phyloP scores from a whole-genome alignment of 495 filamentous ascomycete species.

The Xylaria venustula region DNA sequence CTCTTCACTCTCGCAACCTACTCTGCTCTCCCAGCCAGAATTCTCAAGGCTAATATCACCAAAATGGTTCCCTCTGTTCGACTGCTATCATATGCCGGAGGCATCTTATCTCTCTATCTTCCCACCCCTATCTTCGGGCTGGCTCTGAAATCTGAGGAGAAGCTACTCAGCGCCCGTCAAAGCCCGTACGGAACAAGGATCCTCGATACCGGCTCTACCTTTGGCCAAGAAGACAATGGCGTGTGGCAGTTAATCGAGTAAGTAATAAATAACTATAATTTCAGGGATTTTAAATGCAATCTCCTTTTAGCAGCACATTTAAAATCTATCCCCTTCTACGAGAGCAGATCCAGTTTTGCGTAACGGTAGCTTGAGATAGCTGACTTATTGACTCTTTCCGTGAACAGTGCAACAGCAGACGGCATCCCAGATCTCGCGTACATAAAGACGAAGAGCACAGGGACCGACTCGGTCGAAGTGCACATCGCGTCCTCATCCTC shows the following conservation, averaged over 20 bases:
- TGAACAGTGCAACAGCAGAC: background rate
- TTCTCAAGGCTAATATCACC: background rate
- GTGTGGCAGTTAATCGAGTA: conserved; percentile 12
- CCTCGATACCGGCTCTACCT: conserved; percentile 1
- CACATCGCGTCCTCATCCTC: conserved; percentile 4
- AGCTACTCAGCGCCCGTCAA: background rate
- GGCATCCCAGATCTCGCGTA: conserved; percentile 1
- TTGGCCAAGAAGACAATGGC: conserved; percentile 4
- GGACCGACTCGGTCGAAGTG: conserved; percentile 9
- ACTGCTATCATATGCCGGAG: background rate
- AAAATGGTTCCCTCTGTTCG: background rate
- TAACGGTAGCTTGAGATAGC: too few relatives aligned
- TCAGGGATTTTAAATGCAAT: too few relatives aligned
- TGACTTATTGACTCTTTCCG: background rate
- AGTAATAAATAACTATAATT: background rate
- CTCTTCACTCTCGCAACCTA: background rate
- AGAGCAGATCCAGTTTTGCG: too few relatives aligned
- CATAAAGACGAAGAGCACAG: background rate
- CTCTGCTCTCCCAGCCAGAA: background rate
- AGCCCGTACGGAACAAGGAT: background rate
- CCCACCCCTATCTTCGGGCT: background rate
- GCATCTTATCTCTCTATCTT: conserved; percentile 2
- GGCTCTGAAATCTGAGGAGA: background rate
- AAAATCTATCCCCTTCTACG: too few relatives aligned
- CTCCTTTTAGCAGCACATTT: too few relatives aligned